Evolutionary conservation across 2,329 filamentous ascomycete species (phyloP).

Genomic region (Penicillium sp.): DNA sequence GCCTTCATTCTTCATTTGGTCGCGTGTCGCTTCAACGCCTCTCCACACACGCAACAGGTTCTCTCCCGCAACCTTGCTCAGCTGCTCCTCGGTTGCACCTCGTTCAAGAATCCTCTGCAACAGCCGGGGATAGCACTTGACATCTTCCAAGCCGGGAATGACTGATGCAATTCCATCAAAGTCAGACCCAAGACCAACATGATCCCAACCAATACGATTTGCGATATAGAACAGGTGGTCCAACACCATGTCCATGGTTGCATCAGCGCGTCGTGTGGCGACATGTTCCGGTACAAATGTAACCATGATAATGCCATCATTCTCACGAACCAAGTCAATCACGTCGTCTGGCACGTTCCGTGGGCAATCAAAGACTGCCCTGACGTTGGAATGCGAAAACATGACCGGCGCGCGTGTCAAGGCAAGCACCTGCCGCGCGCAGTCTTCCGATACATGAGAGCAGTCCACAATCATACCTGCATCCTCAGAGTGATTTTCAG

Average conservation of each 20-base stretch:
- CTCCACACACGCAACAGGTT: neutral
- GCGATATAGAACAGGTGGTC: neutral
- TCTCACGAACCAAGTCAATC: neutral
- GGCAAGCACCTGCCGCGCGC: neutral
- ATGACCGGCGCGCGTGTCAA: neutral
- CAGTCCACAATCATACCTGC: neutral
- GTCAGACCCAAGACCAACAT: neutral
- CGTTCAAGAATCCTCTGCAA: neutral
- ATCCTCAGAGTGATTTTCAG: neutral
- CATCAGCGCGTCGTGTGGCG: neutral
- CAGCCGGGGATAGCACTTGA: neutral
- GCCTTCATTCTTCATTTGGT: neutral
- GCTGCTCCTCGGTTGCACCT: neutral
- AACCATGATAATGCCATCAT: neutral
- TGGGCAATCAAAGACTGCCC: neutral
- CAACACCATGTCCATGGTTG: neutral
- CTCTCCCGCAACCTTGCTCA: neutral
- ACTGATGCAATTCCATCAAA: conserved; percentile 1
- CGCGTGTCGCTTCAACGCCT: neutral
- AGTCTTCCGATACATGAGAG: neutral
- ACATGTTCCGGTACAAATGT: conserved; percentile 1
- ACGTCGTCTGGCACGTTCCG: neutral
- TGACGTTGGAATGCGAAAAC: neutral
- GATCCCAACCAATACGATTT: neutral
- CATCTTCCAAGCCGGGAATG: neutral